These are phyloP conservation scores for Curvularia sp. DNA, from an alignment of 2,329 filamentous ascomycete genomes.

Conservation along the genomic window DNA sequence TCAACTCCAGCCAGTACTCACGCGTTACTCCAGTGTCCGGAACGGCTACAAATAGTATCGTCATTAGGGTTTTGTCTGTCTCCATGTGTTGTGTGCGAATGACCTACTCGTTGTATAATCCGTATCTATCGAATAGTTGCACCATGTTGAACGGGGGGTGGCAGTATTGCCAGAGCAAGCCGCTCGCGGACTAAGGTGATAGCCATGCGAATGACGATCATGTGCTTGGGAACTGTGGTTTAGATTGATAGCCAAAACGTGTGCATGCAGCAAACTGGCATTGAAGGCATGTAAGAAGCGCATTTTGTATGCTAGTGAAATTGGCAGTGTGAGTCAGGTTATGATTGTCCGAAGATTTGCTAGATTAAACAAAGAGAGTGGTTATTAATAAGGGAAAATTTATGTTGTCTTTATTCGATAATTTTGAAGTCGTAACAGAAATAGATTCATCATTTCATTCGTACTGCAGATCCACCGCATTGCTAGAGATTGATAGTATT, in stretches of 20 bases:
- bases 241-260: neutral
- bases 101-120: neutral
- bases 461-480: neutral
- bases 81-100: neutral
- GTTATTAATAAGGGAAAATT: neutral
- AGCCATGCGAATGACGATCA: neutral
- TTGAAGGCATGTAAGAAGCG: neutral
- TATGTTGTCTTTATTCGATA: neutral
- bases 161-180: constrained; percentile 44
- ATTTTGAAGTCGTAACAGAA: neutral
- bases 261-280: neutral
- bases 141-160: constrained; percentile 49
- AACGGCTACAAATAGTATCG: constrained; percentile 30
- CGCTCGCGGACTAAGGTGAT: constrained; percentile 13
- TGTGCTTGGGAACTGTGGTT: neutral
- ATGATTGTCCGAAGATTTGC: too few relatives aligned
- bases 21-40: constrained; percentile 64
- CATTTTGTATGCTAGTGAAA: neutral
- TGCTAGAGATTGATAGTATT: neutral
- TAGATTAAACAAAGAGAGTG: neutral
- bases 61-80: neutral
- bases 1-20: constrained; percentile 55
- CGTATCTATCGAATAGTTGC: constrained; percentile 54
- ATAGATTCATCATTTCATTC: neutral
- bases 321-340: too few relatives aligned